phyloP scores from a whole-genome alignment of 441 rosid species.

The Metrosideros polymorpha region DNA sequence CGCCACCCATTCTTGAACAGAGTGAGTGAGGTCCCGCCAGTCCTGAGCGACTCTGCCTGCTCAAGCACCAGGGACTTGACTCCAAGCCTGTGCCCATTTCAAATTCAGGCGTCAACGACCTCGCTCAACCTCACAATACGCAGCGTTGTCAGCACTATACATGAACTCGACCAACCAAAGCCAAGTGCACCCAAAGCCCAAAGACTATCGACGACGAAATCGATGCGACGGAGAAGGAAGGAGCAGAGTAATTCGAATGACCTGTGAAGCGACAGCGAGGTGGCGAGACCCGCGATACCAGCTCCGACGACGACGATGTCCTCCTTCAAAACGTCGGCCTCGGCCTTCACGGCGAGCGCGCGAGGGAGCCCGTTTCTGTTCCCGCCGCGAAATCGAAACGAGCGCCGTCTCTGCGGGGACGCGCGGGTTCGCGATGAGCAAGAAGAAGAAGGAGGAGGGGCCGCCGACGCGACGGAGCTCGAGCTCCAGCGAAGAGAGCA shows the following conservation, averaged over 20 bases:
- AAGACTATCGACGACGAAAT: not conserved
- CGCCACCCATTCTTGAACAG: slow-evolving; percentile 96
- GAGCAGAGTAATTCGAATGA: not conserved
- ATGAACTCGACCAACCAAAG: not conserved
- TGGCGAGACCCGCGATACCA: slow-evolving; percentile 86
- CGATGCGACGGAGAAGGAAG: not conserved
- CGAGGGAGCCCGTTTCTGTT: slow-evolving; percentile 11
- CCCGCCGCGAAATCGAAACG: slow-evolving; percentile 14
- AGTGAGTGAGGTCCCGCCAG: slow-evolving; percentile 85
- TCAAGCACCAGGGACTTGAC: slow-evolving; percentile 73
- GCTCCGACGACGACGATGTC: slow-evolving; percentile 71
- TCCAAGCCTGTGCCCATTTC: slow-evolving; percentile 44
- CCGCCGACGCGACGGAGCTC: not conserved
- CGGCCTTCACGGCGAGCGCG: slow-evolving; percentile 11
- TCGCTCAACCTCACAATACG: not conserved
- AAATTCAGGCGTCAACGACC: not conserved
- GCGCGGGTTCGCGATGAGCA: not conserved
- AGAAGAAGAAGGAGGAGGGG: slow-evolving; percentile 3
- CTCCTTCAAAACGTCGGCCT: slow-evolving; percentile 30
- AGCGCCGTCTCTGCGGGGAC: not conserved
- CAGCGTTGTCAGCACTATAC: not conserved
- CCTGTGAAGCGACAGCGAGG: slow-evolving; percentile 80
- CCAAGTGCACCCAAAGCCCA: not conserved
- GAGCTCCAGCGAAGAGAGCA: slow-evolving; percentile 23
- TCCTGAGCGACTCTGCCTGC: slow-evolving; percentile 83